Evolutionary conservation across 2,329 filamentous ascomycete genomes (phyloP).

Genomic region (Aspergillus intermedius): DNA sequence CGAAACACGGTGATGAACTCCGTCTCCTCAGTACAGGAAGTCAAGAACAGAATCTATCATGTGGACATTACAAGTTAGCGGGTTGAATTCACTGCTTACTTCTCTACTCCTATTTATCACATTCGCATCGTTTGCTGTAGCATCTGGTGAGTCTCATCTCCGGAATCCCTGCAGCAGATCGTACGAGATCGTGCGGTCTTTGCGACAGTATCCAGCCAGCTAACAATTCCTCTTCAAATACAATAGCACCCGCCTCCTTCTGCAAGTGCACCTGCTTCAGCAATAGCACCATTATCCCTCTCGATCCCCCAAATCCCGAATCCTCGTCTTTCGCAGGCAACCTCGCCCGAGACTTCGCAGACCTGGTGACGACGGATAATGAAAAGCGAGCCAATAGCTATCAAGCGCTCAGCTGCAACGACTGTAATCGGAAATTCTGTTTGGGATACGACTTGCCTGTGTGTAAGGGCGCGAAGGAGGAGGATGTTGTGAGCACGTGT

Average conservation of each 20-base stretch:
- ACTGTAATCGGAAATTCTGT: conserved; percentile 64
- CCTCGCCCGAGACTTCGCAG: conserved; percentile 12
- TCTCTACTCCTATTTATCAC: conserved; percentile 18
- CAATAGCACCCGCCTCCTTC: conserved; percentile 51
- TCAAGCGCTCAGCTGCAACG: conserved; percentile 51
- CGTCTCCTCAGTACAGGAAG: not conserved
- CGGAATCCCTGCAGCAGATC: not conserved
- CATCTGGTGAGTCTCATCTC: conserved; percentile 27
- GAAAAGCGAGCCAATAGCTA: conserved; percentile 29
- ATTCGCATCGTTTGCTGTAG: conserved; percentile 23
- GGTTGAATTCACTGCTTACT: conserved; percentile 17
- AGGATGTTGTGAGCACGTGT: conserved; percentile 60
- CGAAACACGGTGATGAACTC: not conserved
- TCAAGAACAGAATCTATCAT: conserved; percentile 8
- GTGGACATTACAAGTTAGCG: conserved; percentile 9
- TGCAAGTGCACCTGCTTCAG: conserved; percentile 67
- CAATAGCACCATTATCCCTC: conserved; percentile 62
- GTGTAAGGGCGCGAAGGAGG: conserved; percentile 56
- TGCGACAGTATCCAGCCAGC: not conserved
- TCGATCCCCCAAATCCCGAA: conserved; percentile 40
- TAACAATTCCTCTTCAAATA: not conserved
- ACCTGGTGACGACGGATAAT: conserved; percentile 10
- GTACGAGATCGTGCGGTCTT: not conserved
- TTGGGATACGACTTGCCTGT: conserved; percentile 56
- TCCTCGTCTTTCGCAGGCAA: conserved; percentile 15